Percentiles rank a stretch among this genome's conserved stretches.
These are phyloP conservation scores for Arthrobotrys megalospora DNA, from an alignment of 2,329 filamentous ascomycete species.

Conservation along the genomic window DNA sequence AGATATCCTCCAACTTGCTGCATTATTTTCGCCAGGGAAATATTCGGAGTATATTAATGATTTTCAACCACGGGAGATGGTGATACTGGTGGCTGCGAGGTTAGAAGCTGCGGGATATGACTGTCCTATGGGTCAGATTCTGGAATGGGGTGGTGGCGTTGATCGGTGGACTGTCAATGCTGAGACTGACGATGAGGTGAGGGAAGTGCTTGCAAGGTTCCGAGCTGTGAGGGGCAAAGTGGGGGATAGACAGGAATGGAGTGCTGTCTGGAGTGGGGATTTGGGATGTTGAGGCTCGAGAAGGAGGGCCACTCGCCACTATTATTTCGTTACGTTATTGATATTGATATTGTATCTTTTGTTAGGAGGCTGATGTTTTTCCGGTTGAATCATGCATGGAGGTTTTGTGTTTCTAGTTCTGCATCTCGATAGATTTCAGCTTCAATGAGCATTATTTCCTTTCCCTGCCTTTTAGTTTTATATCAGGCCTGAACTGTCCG, in stretches of 20 bases:
- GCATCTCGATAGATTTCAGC: not conserved
- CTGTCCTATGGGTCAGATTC: slow-evolving; percentile 22
- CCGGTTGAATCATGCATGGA: not conserved
- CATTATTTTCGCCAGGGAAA: slow-evolving; percentile 44
- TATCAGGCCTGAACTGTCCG: not conserved
- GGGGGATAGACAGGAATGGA: slow-evolving; percentile 53
- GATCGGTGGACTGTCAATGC: slow-evolving; percentile 46
- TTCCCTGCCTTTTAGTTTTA: not conserved
- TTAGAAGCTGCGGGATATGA: slow-evolving; percentile 49
- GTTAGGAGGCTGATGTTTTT: not conserved
- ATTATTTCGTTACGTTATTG: too few species aligned
- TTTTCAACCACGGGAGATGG: slow-evolving; percentile 51
- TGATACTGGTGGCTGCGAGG: slow-evolving; percentile 50
- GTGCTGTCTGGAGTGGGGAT: slow-evolving; percentile 54
- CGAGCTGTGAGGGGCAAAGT: slow-evolving; percentile 45
- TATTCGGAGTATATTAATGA: slow-evolving; percentile 50
- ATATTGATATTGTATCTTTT: not conserved
- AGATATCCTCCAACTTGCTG: slow-evolving; percentile 49
- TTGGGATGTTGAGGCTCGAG: slow-evolving; percentile 45
- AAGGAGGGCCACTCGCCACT: not conserved
- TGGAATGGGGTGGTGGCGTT: slow-evolving; percentile 55
- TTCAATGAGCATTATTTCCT: not conserved
- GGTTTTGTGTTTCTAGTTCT: not conserved
- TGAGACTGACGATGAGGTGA: slow-evolving; percentile 58
- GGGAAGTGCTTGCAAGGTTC: slow-evolving; percentile 51